These are phyloP conservation scores for Ulota crispa DNA, from an alignment of 225 moss, liverwort and hornwort species.

Conservation along the genomic window DNA sequence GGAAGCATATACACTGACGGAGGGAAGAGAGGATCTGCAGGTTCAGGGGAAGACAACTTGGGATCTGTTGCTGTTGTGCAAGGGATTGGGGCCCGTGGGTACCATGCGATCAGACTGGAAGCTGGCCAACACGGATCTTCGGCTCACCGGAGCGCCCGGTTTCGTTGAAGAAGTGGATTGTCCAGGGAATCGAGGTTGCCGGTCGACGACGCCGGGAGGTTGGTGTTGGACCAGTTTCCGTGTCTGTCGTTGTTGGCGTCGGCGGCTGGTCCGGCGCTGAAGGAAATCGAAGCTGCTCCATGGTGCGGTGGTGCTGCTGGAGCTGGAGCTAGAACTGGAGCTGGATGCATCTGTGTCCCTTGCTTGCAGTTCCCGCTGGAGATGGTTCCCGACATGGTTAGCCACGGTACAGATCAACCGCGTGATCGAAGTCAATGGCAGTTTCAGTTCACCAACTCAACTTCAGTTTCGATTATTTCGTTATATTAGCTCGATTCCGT, in stretches of 20 bases:
- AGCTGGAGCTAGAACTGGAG: neutral
- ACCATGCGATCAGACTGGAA: conserved; percentile 65
- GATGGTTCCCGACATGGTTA: neutral
- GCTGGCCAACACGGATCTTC: conserved; percentile 29
- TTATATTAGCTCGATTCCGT: too few species aligned
- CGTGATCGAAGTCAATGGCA: too few species aligned
- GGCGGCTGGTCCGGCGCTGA: neutral
- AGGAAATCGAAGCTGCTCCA: neutral
- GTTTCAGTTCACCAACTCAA: too few species aligned
- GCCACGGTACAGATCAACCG: too few species aligned
- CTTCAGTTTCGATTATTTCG: too few species aligned
- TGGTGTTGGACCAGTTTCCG: conserved; percentile 32
- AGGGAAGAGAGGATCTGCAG: neutral
- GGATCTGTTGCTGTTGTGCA: conserved; percentile 68
- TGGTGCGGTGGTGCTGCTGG: neutral
- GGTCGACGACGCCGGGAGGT: neutral
- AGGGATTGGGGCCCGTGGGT: conserved; percentile 59
- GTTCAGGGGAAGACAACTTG: conserved; percentile 46
- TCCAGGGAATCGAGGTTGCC: neutral
- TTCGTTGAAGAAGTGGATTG: neutral
- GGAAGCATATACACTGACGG: too few species aligned
- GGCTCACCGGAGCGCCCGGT: neutral
- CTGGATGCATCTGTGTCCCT: neutral
- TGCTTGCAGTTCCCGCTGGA: neutral
- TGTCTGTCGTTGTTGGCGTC: conserved; percentile 12